Base-by-base conservation (phyloP, 768 basidiomycete species). In the Auriscalpium orientale region DNA sequence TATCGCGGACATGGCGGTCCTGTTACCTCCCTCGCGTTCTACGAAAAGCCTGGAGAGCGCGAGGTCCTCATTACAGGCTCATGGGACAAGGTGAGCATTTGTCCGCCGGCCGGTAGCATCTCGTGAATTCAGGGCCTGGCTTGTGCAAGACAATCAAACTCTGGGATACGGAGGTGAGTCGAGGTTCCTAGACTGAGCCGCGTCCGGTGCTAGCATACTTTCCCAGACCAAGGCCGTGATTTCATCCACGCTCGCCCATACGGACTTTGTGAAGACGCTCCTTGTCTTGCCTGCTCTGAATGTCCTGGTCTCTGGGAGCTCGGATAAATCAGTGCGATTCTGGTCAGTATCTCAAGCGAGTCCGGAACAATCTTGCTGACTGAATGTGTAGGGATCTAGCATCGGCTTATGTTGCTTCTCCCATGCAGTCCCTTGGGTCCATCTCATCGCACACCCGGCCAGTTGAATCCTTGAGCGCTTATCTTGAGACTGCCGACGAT, bases 251-350 rank as follows among this genome's bases (percentile, higher is more conserved):
- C 69, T 77, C 33, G 91, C 87, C 2, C 95, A 99, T 66, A 73
- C 77, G 0, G 95, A 99, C 70, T 99, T 99, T 63, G 80, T 99
- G 58, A 99, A 98, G 72, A 75, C 81, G 44, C 71, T 98, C 21
- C 76, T 85, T 46, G 82, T 91, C 48, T 72, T 95, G 20, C 82
- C 89, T 3, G 70, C 78, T 4, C 74, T 84, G 8, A 70, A 74
- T 10, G 70, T 98, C 6, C 74, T 98, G 36, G 75, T 94, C 15
- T 95, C 95, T 1, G 88, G 89, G 28, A 83, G 92, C 45, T 95
- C 95, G 2, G 95, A 99, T 70, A 93, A 94, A 65, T 79, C 83
- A 22, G 74, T 95, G 28, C 81, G 91, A 57, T 76, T 97, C 64
- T 98, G 95, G 95, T 93, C 68, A 56, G 79, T 70, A n/a, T 53